These are phyloP conservation scores for Plasmodium sp. DNA, from an alignment of 169 alveolate genomes.

Conservation along the genomic window DNA sequence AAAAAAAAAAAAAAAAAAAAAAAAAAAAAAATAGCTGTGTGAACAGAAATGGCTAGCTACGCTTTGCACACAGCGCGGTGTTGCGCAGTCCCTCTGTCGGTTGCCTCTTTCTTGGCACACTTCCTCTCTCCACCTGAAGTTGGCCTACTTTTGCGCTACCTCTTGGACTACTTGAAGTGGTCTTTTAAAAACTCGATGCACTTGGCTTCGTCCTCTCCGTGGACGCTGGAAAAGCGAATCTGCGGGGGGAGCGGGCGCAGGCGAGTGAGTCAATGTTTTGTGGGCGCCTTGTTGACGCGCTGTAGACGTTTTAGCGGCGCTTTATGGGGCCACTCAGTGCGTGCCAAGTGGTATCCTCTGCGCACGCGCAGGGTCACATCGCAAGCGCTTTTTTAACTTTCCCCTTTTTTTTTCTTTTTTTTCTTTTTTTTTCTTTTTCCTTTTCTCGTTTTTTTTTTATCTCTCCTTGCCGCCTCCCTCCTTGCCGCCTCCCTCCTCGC, in stretches of 20 bases:
- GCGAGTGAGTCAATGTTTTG: background rate
- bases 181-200: slow-evolving; percentile 64
- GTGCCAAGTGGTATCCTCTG: background rate
- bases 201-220: slow-evolving; percentile 61
- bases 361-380: background rate
- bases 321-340: background rate
- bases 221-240: slow-evolving; percentile 59
- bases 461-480: background rate
- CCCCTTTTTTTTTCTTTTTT: background rate
- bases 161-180: slow-evolving; percentile 2
- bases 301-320: background rate
- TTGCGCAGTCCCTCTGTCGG: background rate
- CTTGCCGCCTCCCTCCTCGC: background rate
- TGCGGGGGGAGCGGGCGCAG: background rate
- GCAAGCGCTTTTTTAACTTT: background rate
- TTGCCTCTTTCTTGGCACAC: background rate
- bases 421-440: background rate
- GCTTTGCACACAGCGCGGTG: background rate
- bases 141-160: background rate
- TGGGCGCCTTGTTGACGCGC: background rate
- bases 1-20: slow-evolving; percentile 3
- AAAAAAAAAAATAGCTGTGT: background rate
- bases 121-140: background rate
- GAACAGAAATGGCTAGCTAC: slow-evolving; percentile 1
- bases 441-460: background rate